phyloP scores from a whole-genome alignment of 805 yeast genomes.

The Monosporozyma servazzii region DNA sequence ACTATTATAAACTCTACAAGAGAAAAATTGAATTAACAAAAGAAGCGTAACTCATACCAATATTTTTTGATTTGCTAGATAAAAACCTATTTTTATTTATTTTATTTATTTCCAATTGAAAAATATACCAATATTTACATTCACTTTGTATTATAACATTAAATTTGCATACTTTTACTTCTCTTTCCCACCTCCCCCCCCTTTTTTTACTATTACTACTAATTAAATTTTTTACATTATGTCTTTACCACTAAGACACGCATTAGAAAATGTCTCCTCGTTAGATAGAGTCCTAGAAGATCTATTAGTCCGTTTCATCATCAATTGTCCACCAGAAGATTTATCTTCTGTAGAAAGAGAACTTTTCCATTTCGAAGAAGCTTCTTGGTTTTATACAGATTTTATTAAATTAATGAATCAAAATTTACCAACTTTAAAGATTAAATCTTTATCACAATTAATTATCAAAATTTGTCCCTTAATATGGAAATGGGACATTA shows the following conservation, averaged over 20 bases:
- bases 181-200: neutral
- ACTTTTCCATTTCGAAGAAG: slow-evolving; percentile 92
- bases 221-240: slow-evolving; percentile 21
- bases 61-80: no score
- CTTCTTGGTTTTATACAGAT: slow-evolving; percentile 95
- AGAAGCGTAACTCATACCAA: no score
- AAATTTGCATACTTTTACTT: no score
- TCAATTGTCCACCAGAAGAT: slow-evolving; percentile 90
- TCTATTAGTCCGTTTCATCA: slow-evolving; percentile 76
- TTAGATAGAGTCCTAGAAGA: slow-evolving; percentile 75
- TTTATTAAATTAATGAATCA: slow-evolving; percentile 68
- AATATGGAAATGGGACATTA: slow-evolving; percentile 78
- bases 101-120: no score
- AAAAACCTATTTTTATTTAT: no score
- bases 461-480: slow-evolving; percentile 63
- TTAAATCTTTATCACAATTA: slow-evolving; percentile 64
- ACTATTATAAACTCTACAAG: no score
- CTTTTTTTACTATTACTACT: neutral
- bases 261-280: slow-evolving; percentile 49
- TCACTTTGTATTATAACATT: no score
- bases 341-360: slow-evolving; percentile 57
- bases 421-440: slow-evolving; percentile 62
- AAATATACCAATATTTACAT: neutral
- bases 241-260: slow-evolving; percentile 51
- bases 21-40: no score